phyloP scores from a whole-genome alignment of 208 protist species.

The Trypanosoma cruzi region DNA sequence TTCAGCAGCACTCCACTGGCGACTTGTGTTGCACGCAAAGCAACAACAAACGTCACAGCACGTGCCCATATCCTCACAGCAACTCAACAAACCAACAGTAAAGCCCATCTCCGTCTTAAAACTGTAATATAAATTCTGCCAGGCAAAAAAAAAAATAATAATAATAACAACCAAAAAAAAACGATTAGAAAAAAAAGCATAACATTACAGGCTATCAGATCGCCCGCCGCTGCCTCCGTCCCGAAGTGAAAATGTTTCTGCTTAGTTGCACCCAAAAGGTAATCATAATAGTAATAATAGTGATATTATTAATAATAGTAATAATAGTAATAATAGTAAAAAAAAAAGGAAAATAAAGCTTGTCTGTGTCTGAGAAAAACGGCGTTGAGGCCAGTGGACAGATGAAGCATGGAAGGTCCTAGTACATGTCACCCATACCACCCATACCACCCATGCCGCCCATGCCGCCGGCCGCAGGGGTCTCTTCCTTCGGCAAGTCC shows the following conservation, averaged over 20 bases:
- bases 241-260: background rate
- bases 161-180: background rate
- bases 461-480: too few species aligned
- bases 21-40: conserved; percentile 26
- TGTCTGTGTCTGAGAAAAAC: background rate
- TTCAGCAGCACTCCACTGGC: conserved; percentile 24
- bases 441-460: too few species aligned
- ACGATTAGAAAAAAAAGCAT: too few species aligned
- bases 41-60: conserved; percentile 25
- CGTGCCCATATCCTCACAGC: conserved; percentile 8
- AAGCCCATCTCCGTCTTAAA: conserved; percentile 5
- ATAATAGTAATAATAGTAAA: background rate
- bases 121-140: background rate
- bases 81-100: conserved; percentile 14
- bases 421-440: too few species aligned
- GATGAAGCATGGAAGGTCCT: background rate
- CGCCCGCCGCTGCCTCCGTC: too few species aligned
- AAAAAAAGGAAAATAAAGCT: background rate
- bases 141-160: background rate
- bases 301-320: conserved; percentile 11
- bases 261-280: too few species aligned
- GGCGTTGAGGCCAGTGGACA: background rate
- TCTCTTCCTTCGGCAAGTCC: too few species aligned
- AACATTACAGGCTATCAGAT: background rate
- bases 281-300: background rate